Base-by-base conservation (phyloP, 2,329 filamentous ascomycete species). In the Chrysosporium queenslandicum region DNA sequence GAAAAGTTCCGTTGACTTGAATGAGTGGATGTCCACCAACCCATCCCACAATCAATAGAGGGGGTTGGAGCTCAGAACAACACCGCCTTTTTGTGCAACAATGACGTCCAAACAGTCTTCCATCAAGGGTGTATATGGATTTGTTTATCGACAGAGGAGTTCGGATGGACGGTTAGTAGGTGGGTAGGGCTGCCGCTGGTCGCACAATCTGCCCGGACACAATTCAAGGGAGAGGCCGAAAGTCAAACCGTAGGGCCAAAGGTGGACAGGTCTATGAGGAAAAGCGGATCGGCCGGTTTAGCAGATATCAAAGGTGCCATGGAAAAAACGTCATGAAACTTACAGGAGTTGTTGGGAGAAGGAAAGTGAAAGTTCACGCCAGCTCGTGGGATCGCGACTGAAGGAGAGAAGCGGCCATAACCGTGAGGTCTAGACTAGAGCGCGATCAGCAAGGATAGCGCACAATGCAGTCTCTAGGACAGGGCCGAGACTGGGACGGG, bases 31-130 rank as follows among this genome's bases (percentile, higher is more conserved):
- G 20, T 32, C 21, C n/a, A 45, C n/a, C n/a, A 21, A 30, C 25
- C 27, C 27, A 4, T 12, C 23, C 6, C 27, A 43, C 27, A 12
- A 16, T 21, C 25, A 45, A 30, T 45, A 16, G 27, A 30, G 42
- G 27, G 41, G 42, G 3, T 3, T 1, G 16, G n/a, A n/a, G n/a
- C 5, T 30, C 25, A 16, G 32, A 6, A 18, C 16, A 29, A 32
- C 27, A 30, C 27, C 27, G 42, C 42, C 42, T 18, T 20, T 12
- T 32, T 45, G 42, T 45, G 42, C 42, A 45, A 45, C 42, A 45
- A 18, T 14, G 42, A 3, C 21, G 4, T n/a, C 42, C 4, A 12
- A 21, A 9, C 18, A 12, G 42, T 11, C 42, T 20, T 45, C 5
- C 21, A 12, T 9, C 1, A 23, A 27, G n/a, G 12, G n/a, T 11